These are phyloP conservation scores for Kodamaea jinghongensis DNA, from an alignment of 805 yeast species.

Conservation along the genomic window DNA sequence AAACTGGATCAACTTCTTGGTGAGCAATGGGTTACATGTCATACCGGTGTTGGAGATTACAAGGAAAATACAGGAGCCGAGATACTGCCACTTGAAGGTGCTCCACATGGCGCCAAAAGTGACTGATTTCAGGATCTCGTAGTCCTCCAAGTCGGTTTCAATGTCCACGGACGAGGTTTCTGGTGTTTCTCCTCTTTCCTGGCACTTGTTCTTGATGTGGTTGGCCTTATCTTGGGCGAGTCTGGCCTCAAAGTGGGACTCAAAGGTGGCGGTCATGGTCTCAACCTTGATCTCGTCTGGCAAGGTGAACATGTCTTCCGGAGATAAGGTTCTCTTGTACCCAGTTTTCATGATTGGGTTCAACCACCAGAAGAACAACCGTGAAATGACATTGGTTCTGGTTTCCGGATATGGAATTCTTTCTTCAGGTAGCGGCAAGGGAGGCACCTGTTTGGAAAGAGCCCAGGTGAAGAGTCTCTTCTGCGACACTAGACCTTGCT, in stretches of 20 bases:
- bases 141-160: conserved; percentile 19
- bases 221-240: conserved; percentile 14
- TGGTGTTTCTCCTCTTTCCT: conserved; percentile 19
- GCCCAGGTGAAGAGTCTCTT: conserved; percentile 33
- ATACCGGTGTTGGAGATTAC: conserved; percentile 23
- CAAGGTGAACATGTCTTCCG: conserved; percentile 53
- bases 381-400: conserved; percentile 37
- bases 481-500: conserved; percentile 15
- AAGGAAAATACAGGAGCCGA: conserved; percentile 20
- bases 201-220: conserved; percentile 24
- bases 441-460: conserved; percentile 43
- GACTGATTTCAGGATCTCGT: not conserved
- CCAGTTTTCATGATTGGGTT: conserved; percentile 62
- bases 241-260: conserved; percentile 13
- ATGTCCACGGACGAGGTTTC: conserved; percentile 18
- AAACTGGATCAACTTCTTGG: conserved; percentile 33
- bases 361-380: conserved; percentile 65
- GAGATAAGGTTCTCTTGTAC: conserved; percentile 66
- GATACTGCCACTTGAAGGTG: conserved; percentile 31
- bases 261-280: conserved; percentile 27
- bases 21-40: conserved; percentile 34
- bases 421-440: conserved; percentile 50
- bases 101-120: conserved; percentile 19
- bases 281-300: conserved; percentile 27
- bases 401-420: conserved; percentile 45